These are phyloP conservation scores for Colletotrichum sp. DNA, from an alignment of 2,329 filamentous ascomycete genomes.

Conservation along the genomic window DNA sequence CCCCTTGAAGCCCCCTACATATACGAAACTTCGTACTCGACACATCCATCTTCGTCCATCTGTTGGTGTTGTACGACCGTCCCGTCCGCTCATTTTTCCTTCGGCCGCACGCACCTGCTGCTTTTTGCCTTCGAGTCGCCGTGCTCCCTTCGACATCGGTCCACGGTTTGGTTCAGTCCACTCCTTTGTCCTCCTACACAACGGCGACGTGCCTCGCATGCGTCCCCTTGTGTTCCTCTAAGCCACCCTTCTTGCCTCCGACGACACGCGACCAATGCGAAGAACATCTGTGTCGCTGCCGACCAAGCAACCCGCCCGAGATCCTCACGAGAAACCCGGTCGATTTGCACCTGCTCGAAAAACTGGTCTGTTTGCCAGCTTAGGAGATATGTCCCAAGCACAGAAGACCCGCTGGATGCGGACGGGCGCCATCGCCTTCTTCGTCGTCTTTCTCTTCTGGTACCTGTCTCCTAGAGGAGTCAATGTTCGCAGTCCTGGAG, in stretches of 20 bases:
- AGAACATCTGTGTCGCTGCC: slow-evolving; percentile 69
- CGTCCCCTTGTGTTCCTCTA: slow-evolving; percentile 22
- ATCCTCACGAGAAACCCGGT: slow-evolving; percentile 69
- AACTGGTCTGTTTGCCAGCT: slow-evolving; percentile 54
- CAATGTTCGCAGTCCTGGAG: slow-evolving; percentile 53
- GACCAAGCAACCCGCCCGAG: slow-evolving; percentile 63
- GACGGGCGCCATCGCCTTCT: slow-evolving; percentile 66
- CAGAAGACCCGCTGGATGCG: slow-evolving; percentile 71
- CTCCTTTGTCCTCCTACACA: slow-evolving; percentile 8
- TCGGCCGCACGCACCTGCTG: slow-evolving; percentile 17
- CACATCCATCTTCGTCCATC: neutral
- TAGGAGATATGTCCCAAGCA: slow-evolving; percentile 59
- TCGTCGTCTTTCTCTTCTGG: slow-evolving; percentile 66
- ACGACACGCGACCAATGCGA: slow-evolving; percentile 53
- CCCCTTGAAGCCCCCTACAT: slow-evolving; percentile 16
- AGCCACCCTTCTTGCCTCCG: neutral
- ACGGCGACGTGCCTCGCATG: slow-evolving; percentile 19
- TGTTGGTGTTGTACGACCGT: neutral
- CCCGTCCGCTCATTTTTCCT: slow-evolving; percentile 9
- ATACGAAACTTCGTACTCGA: slow-evolving; percentile 5
- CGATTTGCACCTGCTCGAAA: slow-evolving; percentile 59
- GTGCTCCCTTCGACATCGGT: slow-evolving; percentile 2
- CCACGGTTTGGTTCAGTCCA: slow-evolving; percentile 7
- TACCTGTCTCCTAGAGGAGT: slow-evolving; percentile 66
- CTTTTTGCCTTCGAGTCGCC: slow-evolving; percentile 1